Evolutionary conservation across 2,329 filamentous ascomycete species (phyloP).

Genomic region (Epichloe bromicola): DNA sequence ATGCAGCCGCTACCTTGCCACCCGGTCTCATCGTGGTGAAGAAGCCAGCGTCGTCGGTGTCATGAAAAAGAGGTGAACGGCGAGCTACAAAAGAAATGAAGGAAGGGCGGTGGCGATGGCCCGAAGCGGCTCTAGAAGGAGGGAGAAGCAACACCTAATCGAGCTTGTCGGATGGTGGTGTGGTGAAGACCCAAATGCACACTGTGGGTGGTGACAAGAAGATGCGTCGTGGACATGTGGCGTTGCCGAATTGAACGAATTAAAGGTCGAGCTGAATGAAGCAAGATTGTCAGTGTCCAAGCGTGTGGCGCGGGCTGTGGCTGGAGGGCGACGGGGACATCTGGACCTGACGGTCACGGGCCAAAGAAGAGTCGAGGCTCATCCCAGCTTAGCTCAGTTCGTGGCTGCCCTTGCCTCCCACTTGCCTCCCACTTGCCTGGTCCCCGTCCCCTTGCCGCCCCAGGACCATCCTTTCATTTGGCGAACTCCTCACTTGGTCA

Average conservation of each 20-base stretch:
- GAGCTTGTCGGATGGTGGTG: not conserved
- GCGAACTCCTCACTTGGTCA: not conserved
- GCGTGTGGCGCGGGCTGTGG: constrained; percentile 1
- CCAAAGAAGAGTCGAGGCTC: no score
- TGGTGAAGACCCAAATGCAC: not conserved
- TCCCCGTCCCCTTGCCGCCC: not conserved
- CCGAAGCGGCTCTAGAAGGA: not conserved
- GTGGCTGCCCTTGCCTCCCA: no score
- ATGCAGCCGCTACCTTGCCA: constrained; percentile 33
- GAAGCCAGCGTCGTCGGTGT: constrained; percentile 18
- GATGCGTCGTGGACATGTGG: constrained; percentile 1
- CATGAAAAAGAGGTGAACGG: constrained; percentile 24
- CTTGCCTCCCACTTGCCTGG: no score
- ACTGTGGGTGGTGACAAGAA: not conserved
- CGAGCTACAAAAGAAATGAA: not conserved
- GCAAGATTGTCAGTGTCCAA: not conserved
- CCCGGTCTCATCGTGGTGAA: constrained; percentile 41
- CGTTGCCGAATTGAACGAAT: not conserved
- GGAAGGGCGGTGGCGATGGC: not conserved
- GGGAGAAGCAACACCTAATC: not conserved
- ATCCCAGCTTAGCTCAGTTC: no score
- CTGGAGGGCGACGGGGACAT: not conserved
- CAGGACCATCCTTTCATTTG: not conserved
- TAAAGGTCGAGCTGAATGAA: not conserved
- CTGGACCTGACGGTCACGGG: not conserved